Evolutionary conservation across 2,329 filamentous ascomycete genomes (phyloP).

Genomic region (Colletotrichum cordylinicola): DNA sequence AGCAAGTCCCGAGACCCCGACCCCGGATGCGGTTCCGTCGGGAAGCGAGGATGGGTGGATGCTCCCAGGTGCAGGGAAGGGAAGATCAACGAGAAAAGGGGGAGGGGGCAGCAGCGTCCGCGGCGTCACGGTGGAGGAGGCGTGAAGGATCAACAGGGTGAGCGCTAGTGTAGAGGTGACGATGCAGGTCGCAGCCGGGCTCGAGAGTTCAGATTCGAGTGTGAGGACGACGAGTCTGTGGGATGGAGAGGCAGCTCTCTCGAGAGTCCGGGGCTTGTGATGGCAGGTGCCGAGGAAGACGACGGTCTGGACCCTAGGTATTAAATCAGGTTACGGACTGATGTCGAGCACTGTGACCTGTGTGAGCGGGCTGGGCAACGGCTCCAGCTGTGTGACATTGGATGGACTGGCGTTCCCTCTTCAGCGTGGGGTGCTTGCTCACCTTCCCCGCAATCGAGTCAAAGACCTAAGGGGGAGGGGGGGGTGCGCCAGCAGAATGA

Average conservation of each 20-base stretch:
- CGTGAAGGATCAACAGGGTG: conserved; percentile 5
- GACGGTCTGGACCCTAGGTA: not conserved
- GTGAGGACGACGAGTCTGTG: not conserved
- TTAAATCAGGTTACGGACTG: not conserved
- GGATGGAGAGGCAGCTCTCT: not conserved
- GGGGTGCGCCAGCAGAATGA: too few relatives aligned
- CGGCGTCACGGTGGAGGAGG: not conserved
- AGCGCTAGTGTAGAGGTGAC: not conserved
- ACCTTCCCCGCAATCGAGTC: not conserved
- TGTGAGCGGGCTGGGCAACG: not conserved
- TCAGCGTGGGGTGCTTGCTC: not conserved
- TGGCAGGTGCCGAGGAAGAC: not conserved
- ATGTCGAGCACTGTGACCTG: not conserved
- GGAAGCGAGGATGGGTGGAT: conserved; percentile 10
- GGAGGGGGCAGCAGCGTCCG: not conserved
- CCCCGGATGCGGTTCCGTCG: conserved; percentile 2
- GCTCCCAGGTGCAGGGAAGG: not conserved
- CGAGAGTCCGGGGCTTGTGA: not conserved
- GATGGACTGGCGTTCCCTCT: not conserved
- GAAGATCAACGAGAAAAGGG: not conserved
- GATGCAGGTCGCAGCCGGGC: not conserved
- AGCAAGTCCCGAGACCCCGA: not conserved
- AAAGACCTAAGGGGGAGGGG: too few relatives aligned
- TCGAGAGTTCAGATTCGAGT: not conserved
- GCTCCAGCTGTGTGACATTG: not conserved